Conservation (phyloP, 768 basidiomycete genomes). For the Megacollybia marginata region DNA sequence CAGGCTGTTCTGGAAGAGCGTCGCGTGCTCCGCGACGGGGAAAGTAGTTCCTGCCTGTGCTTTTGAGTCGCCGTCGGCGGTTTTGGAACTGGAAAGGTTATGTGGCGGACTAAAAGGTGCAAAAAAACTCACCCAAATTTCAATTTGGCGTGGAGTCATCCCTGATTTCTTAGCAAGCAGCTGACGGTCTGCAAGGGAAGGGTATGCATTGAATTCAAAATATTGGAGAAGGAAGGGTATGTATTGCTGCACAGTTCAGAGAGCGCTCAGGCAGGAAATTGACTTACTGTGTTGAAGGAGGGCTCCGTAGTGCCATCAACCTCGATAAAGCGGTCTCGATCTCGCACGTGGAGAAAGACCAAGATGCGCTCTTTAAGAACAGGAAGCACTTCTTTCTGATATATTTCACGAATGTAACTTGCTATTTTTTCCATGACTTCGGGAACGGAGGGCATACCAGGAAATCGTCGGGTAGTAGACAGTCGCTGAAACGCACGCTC, state of each 20-base stretch:
- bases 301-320: not conserved
- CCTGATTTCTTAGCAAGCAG: slow-evolving; percentile 32
- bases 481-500: not conserved
- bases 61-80: slow-evolving; percentile 20
- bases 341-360: not conserved
- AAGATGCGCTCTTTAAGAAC: not conserved
- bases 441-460: not conserved
- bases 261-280: not conserved
- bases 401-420: not conserved
- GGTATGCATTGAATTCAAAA: slow-evolving; percentile 41
- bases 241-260: slow-evolving; percentile 31
- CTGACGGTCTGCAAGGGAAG: slow-evolving; percentile 29
- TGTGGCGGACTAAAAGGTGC: not conserved
- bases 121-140: slow-evolving; percentile 39
- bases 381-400: not conserved
- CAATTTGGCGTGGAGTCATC: slow-evolving; percentile 42
- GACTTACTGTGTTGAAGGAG: not conserved
- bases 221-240: slow-evolving; percentile 38
- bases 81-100: slow-evolving; percentile 41
- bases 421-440: not conserved
- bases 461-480: not conserved
- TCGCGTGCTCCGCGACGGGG: too few species aligned
- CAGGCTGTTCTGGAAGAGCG: too few species aligned
- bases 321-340: not conserved
- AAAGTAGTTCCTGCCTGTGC: too few species aligned